These are phyloP conservation scores for Jaminaea rosea DNA, from an alignment of 1,284 basidiomycete species.

Conservation along the genomic window DNA sequence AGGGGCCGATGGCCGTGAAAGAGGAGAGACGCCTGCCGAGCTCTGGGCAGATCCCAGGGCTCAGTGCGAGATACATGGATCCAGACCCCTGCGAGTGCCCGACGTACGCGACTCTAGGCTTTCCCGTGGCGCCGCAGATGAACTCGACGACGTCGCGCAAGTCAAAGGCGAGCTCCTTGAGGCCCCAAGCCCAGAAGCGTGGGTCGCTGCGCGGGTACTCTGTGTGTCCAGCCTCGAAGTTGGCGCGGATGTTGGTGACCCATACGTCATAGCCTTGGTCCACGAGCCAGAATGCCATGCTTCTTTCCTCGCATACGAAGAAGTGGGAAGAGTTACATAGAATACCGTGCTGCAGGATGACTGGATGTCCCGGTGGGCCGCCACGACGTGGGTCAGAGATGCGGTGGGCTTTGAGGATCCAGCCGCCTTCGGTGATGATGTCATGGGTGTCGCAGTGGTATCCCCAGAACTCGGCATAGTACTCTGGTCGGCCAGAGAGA, in stretches of 20 bases:
- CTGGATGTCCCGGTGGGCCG: conserved; percentile 37
- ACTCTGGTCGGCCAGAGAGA: conserved; percentile 32
- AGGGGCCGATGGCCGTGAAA: conserved; percentile 42
- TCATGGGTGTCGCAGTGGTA: conserved; percentile 47
- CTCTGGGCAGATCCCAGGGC: conserved; percentile 37
- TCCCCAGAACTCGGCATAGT: conserved; percentile 47
- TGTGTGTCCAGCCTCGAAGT: conserved; percentile 42
- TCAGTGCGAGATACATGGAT: conserved; percentile 45
- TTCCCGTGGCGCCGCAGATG: conserved; percentile 34
- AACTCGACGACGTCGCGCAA: conserved; percentile 42
- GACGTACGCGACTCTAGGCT: conserved; percentile 36
- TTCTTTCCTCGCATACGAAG: conserved; percentile 40
- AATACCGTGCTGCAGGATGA: conserved; percentile 45
- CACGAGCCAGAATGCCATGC: conserved; percentile 46
- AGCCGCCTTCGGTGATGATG: conserved; percentile 41
- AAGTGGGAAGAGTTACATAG: conserved; percentile 45
- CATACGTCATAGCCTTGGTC: conserved; percentile 47
- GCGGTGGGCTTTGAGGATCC: conserved; percentile 45
- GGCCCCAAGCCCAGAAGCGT: conserved; percentile 46
- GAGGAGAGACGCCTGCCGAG: conserved; percentile 39
- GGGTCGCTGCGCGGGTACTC: conserved; percentile 38
- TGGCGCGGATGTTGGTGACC: conserved; percentile 45
- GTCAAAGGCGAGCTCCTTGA: conserved; percentile 45
- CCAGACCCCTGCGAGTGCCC: conserved; percentile 45
- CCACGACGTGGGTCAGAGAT: conserved; percentile 43